Conservation (phyloP, 768 basidiomycete genomes). For the Rhodosporidiobolus sp. region DNA sequence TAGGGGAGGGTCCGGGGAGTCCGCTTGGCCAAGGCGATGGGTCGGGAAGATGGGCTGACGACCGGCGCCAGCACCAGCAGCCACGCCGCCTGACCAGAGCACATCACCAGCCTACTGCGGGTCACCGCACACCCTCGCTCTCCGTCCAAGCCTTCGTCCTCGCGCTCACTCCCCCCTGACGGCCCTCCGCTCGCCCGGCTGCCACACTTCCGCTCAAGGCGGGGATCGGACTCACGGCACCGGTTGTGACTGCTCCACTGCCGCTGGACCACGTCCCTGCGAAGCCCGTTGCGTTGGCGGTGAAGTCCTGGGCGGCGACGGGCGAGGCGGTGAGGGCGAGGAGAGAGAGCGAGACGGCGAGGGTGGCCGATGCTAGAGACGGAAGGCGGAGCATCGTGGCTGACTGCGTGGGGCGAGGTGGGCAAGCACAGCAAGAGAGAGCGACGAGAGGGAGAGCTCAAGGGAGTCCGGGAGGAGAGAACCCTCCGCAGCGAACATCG, state of each 20-base stretch:
- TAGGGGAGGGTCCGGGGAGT: too few relatives aligned
- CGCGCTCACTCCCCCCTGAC: too few relatives aligned
- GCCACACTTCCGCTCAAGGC: background rate
- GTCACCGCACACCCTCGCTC: too few relatives aligned
- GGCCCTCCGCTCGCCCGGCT: background rate
- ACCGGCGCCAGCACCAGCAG: too few relatives aligned
- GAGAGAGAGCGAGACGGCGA: conserved; percentile 1
- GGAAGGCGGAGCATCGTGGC: conserved; percentile 10
- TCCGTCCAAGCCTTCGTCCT: too few relatives aligned
- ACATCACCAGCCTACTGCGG: too few relatives aligned
- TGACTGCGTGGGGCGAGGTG: background rate
- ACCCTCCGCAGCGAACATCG: too few relatives aligned
- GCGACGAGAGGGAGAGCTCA: too few relatives aligned
- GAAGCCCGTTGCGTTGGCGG: conserved; percentile 64
- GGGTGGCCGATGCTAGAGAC: background rate
- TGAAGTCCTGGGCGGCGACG: conserved; percentile 34
- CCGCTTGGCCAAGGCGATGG: too few relatives aligned
- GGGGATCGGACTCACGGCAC: conserved; percentile 61
- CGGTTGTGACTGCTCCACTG: conserved; percentile 70
- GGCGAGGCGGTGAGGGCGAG: background rate
- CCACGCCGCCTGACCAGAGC: too few relatives aligned
- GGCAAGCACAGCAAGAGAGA: background rate
- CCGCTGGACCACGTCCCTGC: conserved; percentile 85
- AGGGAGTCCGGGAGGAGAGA: too few relatives aligned
- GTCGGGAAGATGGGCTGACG: too few relatives aligned